These are phyloP conservation scores for Penicillium psychrosexuale DNA, from an alignment of 2,329 filamentous ascomycete genomes.

Conservation along the genomic window DNA sequence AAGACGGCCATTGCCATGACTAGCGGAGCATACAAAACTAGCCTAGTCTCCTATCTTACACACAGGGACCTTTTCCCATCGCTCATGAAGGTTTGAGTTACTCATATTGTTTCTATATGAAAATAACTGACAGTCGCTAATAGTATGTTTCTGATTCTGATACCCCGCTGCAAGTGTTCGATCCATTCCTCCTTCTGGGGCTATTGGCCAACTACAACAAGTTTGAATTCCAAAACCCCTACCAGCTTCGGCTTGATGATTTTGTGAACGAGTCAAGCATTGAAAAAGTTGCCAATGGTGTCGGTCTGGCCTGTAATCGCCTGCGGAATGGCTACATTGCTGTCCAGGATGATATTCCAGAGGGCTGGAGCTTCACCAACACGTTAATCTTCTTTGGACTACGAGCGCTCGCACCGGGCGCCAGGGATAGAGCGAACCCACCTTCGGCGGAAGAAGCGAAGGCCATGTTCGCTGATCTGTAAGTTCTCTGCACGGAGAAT, in stretches of 20 bases:
- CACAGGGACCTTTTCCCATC: slow-evolving; percentile 91
- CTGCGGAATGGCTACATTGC: slow-evolving; percentile 75
- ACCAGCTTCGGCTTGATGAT: slow-evolving; percentile 84
- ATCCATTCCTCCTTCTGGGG: slow-evolving; percentile 79
- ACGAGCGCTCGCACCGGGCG: slow-evolving; percentile 67
- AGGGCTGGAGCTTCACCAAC: slow-evolving; percentile 79
- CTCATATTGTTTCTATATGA: slow-evolving; percentile 10
- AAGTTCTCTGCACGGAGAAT: slow-evolving; percentile 16
- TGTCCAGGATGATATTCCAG: slow-evolving; percentile 84
- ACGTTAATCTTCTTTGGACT: slow-evolving; percentile 84
- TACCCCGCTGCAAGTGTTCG: slow-evolving; percentile 59
- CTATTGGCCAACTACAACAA: slow-evolving; percentile 98
- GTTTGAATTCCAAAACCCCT: slow-evolving; percentile 97
- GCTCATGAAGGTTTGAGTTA: slow-evolving; percentile 73
- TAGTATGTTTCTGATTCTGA: slow-evolving; percentile 80
- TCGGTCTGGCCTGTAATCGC: slow-evolving; percentile 67
- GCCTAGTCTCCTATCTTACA: slow-evolving; percentile 89
- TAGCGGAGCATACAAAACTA: slow-evolving; percentile 93
- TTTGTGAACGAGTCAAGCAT: slow-evolving; percentile 92
- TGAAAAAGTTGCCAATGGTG: slow-evolving; percentile 71
- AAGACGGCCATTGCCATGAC: slow-evolving; percentile 78
- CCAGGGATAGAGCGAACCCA: slow-evolving; percentile 57
- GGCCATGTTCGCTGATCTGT: slow-evolving; percentile 75
- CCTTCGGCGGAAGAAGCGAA: slow-evolving; percentile 78
- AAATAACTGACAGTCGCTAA: background rate